phyloP scores from a whole-genome alignment of 352 stramenopile genomes.

The Phytophthora macrochlamydospora region DNA sequence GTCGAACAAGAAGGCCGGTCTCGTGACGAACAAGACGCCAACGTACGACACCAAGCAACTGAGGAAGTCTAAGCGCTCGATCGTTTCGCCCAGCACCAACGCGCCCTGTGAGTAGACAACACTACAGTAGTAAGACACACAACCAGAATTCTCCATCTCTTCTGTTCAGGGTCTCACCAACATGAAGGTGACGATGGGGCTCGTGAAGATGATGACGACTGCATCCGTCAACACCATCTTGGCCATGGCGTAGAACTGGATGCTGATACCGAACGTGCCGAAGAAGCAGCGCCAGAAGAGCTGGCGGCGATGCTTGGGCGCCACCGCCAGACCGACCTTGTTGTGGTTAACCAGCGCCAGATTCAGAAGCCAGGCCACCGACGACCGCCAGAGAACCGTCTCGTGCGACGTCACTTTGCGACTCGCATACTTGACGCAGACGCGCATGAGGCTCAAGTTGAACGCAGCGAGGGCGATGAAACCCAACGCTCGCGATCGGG shows the following conservation, averaged over 20 bases:
- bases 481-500: constrained; percentile 31
- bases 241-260: constrained; percentile 74
- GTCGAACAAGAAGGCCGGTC: constrained; percentile 58
- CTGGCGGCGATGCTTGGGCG: constrained; percentile 20
- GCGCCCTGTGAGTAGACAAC: constrained; percentile 52
- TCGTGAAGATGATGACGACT: constrained; percentile 68
- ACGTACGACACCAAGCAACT: constrained; percentile 57
- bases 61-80: constrained; percentile 52
- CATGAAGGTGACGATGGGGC: constrained; percentile 71
- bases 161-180: constrained; percentile 37
- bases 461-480: constrained; percentile 57
- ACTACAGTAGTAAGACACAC: background rate
- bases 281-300: constrained; percentile 54
- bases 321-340: constrained; percentile 27
- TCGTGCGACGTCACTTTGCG: constrained; percentile 52
- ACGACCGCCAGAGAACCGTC: constrained; percentile 61
- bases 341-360: constrained; percentile 33
- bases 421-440: constrained; percentile 61
- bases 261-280: constrained; percentile 58
- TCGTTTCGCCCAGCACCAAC: constrained; percentile 46
- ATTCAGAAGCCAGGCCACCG: constrained; percentile 54
- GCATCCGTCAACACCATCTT: constrained; percentile 77
- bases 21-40: constrained; percentile 69
- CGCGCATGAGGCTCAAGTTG: constrained; percentile 61
- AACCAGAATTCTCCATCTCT: constrained; percentile 16